Evolutionary conservation across 176 grass and related monocot genomes (phyloP), one percentile per base, ranked within the genome.

Genomic region (Cenchrus fungigraminus): DNA sequence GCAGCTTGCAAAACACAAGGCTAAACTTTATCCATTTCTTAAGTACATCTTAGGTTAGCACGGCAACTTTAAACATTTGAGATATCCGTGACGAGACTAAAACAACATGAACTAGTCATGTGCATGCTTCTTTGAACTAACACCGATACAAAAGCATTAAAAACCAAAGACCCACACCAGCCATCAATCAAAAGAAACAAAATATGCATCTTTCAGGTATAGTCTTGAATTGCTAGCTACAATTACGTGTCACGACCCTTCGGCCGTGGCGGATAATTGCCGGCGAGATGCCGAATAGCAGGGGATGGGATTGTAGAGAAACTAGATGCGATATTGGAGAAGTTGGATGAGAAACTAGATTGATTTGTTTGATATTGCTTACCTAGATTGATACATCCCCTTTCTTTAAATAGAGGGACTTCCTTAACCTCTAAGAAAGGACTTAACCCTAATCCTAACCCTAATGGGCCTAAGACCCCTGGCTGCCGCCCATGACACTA

Each of bases 81-180:
- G 63, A 54, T 52, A 74, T 65, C 68, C 25, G 16, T 55, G 73
- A 72, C 22, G 32, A 53, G 54, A 83, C 11, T 6, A 54, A 78
- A 65, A 59, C n/a, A 76, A 82, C 71, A 68, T 66, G 67, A 28
- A 42, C 45, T 46, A 46, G 80, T 34, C 74, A 52, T 17, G 61
- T 2, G 44, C 45, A 70, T 81, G 53, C 44, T 81, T 76, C 77
- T 62, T 76, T 61, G 45, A 71, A 76, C 10, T 77, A 77, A 47
- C 64, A 89, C 43, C 8, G 71, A 22, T 42, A 64, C 56, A 76
- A 44, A 69, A 76, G 45, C 54, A 77, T 77, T 40, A 8, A 71
- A 76, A 72, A 37, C 32, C 72, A 76, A 76, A 32, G 71, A 62
- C 31, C 58, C 45, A 54, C 7, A 31, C n/a, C 16, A 65, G 50